These are phyloP conservation scores for Teunomyces pallodes DNA, from an alignment of 805 yeast species.

Conservation along the genomic window DNA sequence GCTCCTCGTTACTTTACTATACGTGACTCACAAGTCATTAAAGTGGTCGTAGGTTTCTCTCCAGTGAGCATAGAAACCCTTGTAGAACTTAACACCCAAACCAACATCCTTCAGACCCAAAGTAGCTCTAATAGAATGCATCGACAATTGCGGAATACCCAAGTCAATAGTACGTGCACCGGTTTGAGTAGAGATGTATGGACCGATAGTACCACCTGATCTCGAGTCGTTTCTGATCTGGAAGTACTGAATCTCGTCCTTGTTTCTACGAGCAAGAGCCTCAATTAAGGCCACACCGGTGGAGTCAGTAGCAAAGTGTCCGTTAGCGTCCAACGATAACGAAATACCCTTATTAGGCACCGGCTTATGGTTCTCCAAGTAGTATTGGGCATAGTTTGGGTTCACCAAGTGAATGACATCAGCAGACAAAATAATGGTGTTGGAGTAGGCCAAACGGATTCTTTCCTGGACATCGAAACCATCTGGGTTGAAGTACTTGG, in stretches of 20 bases:
- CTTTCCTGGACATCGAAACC: constrained; percentile 21
- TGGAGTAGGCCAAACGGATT: constrained; percentile 54
- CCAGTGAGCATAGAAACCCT: constrained; percentile 69
- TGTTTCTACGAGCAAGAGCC: constrained; percentile 64
- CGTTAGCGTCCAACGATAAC: constrained; percentile 72
- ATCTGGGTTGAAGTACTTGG: constrained; percentile 20
- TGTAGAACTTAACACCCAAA: constrained; percentile 68
- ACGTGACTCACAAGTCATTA: constrained; percentile 40
- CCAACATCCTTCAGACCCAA: constrained; percentile 77
- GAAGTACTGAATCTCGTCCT: constrained; percentile 71
- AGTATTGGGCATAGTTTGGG: constrained; percentile 70
- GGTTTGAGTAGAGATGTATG: constrained; percentile 57
- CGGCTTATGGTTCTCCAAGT: constrained; percentile 77
- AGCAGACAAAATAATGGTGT: constrained; percentile 76
- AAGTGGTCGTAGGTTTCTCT: constrained; percentile 53
- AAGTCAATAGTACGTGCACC: constrained; percentile 77
- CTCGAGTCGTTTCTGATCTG: constrained; percentile 83
- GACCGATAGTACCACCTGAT: constrained; percentile 90
- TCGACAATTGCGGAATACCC: constrained; percentile 80
- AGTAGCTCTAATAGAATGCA: constrained; percentile 85
- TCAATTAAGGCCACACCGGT: constrained; percentile 69
- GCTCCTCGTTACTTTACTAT: too few species aligned
- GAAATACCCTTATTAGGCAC: constrained; percentile 75
- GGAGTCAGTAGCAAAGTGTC: constrained; percentile 80
- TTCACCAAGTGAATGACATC: constrained; percentile 82